A percentile compares a stretch with the other conserved stretches of the same genome.
Conservation (phyloP, 2,329 filamentous ascomycete species). For the Capronia epimyces region DNA sequence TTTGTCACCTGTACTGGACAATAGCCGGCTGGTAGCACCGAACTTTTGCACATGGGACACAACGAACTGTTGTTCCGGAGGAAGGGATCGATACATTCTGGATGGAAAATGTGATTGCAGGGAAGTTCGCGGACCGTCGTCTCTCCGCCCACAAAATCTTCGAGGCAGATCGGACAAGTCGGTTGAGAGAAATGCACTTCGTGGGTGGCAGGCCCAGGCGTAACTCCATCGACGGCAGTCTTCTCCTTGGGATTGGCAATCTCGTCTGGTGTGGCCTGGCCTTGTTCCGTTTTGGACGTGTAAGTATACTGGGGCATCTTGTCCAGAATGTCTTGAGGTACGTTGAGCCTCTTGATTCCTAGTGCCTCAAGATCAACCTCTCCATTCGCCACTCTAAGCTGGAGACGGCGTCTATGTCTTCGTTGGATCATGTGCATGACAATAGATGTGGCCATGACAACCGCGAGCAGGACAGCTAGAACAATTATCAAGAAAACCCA, state of each 20-base stretch:
- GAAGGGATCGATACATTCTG: constrained; percentile 84
- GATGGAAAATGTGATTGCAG: constrained; percentile 90
- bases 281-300: constrained; percentile 29
- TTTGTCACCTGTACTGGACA: constrained; percentile 69
- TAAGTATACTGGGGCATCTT: constrained; percentile 77
- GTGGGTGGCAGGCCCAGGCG: constrained; percentile 5
- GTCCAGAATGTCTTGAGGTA: constrained; percentile 66
- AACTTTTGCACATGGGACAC: constrained; percentile 86
- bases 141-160: constrained; percentile 64
- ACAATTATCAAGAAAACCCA: constrained; percentile 74
- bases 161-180: constrained; percentile 83
- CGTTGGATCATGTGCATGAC: constrained; percentile 73
- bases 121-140: constrained; percentile 78
- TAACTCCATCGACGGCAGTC: constrained; percentile 1
- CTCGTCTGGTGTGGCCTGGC: constrained; percentile 1
- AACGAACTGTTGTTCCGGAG: constrained; percentile 72
- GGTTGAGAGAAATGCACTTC: constrained; percentile 60
- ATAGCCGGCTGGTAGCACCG: constrained; percentile 64
- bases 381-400: constrained; percentile 65
- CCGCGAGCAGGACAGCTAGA: constrained; percentile 62
- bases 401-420: constrained; percentile 61
- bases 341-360: constrained; percentile 74
- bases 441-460: constrained; percentile 63
- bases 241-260: background rate
- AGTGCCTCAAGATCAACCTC: constrained; percentile 82